phyloP scores from a whole-genome alignment of 2,329 filamentous ascomycete genomes.

The Cladosporium velox region DNA sequence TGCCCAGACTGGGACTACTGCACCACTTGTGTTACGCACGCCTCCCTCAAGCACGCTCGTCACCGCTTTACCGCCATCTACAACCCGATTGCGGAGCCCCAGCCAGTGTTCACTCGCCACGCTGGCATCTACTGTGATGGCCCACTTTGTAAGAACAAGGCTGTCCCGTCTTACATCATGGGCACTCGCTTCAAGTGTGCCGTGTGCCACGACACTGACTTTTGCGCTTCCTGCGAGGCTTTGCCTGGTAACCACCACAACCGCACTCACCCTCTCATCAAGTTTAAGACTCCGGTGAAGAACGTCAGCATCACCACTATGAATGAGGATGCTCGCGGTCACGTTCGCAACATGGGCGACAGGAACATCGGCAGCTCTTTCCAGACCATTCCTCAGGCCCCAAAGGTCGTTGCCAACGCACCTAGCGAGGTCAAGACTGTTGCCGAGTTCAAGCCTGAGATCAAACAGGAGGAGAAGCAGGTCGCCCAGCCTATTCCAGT shows the following conservation, averaged over 20 bases:
- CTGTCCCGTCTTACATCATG: constrained; percentile 64
- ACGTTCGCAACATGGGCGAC: constrained; percentile 74
- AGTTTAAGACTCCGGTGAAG: constrained; percentile 90
- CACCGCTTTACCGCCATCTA: constrained; percentile 92
- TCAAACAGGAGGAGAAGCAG: constrained; percentile 27
- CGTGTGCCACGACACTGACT: constrained; percentile 91
- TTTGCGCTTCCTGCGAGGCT: constrained; percentile 92
- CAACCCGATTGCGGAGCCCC: constrained; percentile 61
- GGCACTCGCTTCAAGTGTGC: constrained; percentile 96
- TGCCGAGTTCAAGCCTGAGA: constrained; percentile 67
- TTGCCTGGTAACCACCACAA: constrained; percentile 84
- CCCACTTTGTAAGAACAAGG: constrained; percentile 68
- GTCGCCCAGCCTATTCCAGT: constrained; percentile 25
- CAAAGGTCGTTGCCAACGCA: constrained; percentile 47
- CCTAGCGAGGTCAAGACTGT: constrained; percentile 68
- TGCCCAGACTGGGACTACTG: constrained; percentile 99
- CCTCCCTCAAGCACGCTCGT: constrained; percentile 69
- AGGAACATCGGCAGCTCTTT: constrained; percentile 32
- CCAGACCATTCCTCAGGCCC: constrained; percentile 26
- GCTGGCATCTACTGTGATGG: constrained; percentile 93
- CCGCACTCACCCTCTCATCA: constrained; percentile 93
- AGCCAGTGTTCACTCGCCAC: constrained; percentile 59
- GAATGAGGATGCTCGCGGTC: constrained; percentile 71
- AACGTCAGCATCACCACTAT: constrained; percentile 84
- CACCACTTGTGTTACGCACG: constrained; percentile 68